Evolutionary conservation across 257 asterid species (phyloP), one percentile per base, ranked within the genome.

Genomic region (Cruciata laevipes): DNA sequence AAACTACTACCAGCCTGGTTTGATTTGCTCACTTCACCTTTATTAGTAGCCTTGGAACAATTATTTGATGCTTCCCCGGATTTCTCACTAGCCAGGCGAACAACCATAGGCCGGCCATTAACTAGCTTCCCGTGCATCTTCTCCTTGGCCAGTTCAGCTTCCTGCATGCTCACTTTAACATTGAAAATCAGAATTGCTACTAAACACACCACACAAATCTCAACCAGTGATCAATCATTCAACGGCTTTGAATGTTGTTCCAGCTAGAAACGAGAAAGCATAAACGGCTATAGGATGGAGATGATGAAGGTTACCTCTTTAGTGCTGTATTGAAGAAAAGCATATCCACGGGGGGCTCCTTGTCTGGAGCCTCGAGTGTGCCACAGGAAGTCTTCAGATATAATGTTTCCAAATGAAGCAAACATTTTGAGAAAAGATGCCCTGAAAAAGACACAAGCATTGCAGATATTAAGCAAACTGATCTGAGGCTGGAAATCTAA

Each of bases 121-220:
- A 89, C 91, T 87, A 82, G 77, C 78, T 86, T 81, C 71, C 96
- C 96, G 49, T 91, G 96, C 96, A 91, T 91, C 82, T 83, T 86
- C 81, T 89, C 98, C 88, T 87, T 89, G 79, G 96, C 96, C 69
- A 63, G 18, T 73, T 77, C 70, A 79, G 96, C 98, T 82, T 89
- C 98, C 96, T 91, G 95, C 86, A 87, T 89, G 76, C 96, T 90
- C 92, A 90, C 97, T 90, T 90, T 84, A 80, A 78, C 82, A 70
- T 73, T 60, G 79, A 80, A 81, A 81, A 84, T 90, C 87, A 88
- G 78, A 78, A 75, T 63, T 74, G 82, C 63, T 57, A 58, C 56
- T 17, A 5, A 27, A 69, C 21, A 31, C 27, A 33, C 70, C n/a
- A 66, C 42, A 37, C 42, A 3, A 37, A 37, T 8, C 42, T 8